Evolutionary conservation across 192 early-diverging fungal genomes (phyloP).

Genomic region (Coemansia sp.): DNA sequence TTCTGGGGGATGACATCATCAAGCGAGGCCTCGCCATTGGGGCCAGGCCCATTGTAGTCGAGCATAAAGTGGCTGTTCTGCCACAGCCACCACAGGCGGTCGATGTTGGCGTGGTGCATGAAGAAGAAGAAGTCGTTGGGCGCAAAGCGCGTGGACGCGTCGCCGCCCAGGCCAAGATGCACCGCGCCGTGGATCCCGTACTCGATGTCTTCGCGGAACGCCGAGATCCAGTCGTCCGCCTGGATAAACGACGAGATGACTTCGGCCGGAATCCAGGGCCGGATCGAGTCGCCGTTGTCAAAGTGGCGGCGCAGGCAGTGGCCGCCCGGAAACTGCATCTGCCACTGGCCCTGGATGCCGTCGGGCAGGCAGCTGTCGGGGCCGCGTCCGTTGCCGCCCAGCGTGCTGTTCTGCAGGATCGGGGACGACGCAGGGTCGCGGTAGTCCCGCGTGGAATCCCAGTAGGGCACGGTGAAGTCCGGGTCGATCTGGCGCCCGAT

Average conservation of each 20-base stretch:
- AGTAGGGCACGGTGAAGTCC: conserved; percentile 43
- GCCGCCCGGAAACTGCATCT: conserved; percentile 17
- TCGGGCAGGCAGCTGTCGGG: conserved; percentile 16
- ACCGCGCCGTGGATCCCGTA: conserved; percentile 49
- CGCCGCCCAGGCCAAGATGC: conserved; percentile 52
- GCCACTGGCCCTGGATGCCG: conserved; percentile 39
- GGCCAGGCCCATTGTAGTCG: conserved; percentile 34
- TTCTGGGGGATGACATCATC: conserved; percentile 36
- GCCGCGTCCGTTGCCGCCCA: conserved; percentile 44
- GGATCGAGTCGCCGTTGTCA: conserved; percentile 22
- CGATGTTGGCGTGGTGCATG: conserved; percentile 64
- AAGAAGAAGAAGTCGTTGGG: conserved; percentile 63
- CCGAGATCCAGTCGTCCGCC: conserved; percentile 14
- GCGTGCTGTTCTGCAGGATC: conserved; percentile 14
- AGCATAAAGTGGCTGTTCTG: conserved; percentile 41
- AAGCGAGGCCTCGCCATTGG: conserved; percentile 29
- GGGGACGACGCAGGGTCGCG: conserved; percentile 32
- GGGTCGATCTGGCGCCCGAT: conserved; percentile 34
- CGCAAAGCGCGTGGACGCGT: conserved; percentile 47
- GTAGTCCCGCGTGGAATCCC: conserved; percentile 44
- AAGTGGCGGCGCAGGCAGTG: conserved; percentile 40
- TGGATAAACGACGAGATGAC: conserved; percentile 46
- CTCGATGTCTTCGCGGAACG: conserved; percentile 53
- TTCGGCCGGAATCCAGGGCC: conserved; percentile 42
- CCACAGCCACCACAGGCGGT: conserved; percentile 59